Evolutionary conservation across 495 filamentous ascomycete genomes (phyloP).

Genomic region (Hypoxylon perforatum): DNA sequence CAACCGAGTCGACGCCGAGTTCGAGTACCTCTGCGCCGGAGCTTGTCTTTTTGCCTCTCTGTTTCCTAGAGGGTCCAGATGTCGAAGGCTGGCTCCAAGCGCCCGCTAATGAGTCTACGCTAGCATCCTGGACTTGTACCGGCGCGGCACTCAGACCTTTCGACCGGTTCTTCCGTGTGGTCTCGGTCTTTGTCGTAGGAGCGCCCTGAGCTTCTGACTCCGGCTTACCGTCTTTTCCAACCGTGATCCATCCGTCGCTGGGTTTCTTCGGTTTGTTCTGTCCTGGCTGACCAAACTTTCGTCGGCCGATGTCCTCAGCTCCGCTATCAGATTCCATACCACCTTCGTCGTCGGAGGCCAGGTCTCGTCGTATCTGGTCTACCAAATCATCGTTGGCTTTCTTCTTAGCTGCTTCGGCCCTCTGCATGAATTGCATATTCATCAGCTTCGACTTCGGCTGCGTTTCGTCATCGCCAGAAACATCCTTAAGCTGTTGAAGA

Average conservation of each 20-base stretch:
- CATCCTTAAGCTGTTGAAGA: slow-evolving; percentile 66
- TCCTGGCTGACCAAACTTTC: slow-evolving; percentile 67
- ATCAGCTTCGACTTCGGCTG: slow-evolving; percentile 55
- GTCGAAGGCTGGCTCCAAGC: slow-evolving; percentile 43
- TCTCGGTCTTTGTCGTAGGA: slow-evolving; percentile 33
- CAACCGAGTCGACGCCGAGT: slow-evolving; percentile 38
- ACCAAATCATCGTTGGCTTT: slow-evolving; percentile 83
- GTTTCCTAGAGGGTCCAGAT: slow-evolving; percentile 38
- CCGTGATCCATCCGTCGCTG: slow-evolving; percentile 30
- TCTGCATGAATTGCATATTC: slow-evolving; percentile 79
- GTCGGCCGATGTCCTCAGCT: slow-evolving; percentile 71
- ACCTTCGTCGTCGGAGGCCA: slow-evolving; percentile 65
- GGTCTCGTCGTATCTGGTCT: slow-evolving; percentile 77
- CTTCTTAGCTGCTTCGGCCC: slow-evolving; percentile 80
- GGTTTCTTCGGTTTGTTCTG: slow-evolving; percentile 40
- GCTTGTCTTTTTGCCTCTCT: slow-evolving; percentile 39
- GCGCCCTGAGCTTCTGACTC: slow-evolving; percentile 37
- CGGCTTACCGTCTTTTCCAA: slow-evolving; percentile 43
- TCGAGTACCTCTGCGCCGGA: slow-evolving; percentile 42
- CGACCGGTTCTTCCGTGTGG: slow-evolving; percentile 19
- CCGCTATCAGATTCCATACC: slow-evolving; percentile 64
- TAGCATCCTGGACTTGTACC: slow-evolving; percentile 7
- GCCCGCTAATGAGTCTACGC: slow-evolving; percentile 36
- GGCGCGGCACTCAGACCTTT: slow-evolving; percentile 38
- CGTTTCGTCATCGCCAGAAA: slow-evolving; percentile 51